These are phyloP conservation scores for Leucocoprinus leucothites DNA, from an alignment of 768 basidiomycete genomes.

Conservation along the genomic window DNA sequence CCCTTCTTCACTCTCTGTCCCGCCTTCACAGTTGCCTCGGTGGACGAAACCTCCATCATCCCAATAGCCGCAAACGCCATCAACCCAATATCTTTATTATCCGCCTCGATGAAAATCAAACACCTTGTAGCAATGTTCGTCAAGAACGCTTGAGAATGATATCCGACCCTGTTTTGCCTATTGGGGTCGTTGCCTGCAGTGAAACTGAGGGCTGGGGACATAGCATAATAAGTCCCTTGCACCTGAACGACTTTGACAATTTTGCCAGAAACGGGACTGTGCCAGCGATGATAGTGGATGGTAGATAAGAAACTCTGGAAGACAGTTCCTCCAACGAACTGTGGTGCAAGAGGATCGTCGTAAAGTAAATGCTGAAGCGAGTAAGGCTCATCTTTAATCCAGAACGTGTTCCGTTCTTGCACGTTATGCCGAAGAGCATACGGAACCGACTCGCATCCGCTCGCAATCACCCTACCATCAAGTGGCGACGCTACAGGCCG, in stretches of 20 bases:
- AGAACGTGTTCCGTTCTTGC: no score
- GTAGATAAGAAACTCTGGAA: conserved; percentile 59
- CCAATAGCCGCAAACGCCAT: conserved; percentile 58
- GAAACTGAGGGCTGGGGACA: conserved; percentile 22
- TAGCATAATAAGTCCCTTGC: conserved; percentile 50
- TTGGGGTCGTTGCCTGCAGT: conserved; percentile 13
- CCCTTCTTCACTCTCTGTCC: conserved; percentile 48
- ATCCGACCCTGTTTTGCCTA: conserved; percentile 6
- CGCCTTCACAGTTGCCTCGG: conserved; percentile 42
- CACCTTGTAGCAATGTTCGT: conserved; percentile 44
- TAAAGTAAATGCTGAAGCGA: conserved; percentile 55
- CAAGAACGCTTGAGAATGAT: conserved; percentile 40
- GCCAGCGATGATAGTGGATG: conserved; percentile 62
- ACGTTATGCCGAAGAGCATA: conserved; percentile 39
- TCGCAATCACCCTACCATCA: conserved; percentile 35
- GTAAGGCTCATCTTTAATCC: conserved; percentile 61
- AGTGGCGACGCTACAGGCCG: conserved; percentile 35
- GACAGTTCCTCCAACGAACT: conserved; percentile 48
- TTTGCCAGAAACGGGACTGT: conserved; percentile 49
- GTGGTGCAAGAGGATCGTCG: conserved; percentile 31
- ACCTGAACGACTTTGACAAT: conserved; percentile 39
- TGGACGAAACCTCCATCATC: conserved; percentile 64
- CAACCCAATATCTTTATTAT: conserved; percentile 48
- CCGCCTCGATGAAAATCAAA: conserved; percentile 53
- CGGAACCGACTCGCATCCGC: conserved; percentile 52